Evolutionary conservation across 371 early-diverging fungal species (phyloP), one percentile per base, ranked within the genome.

Genomic region (Rhizopus arrhizus): DNA sequence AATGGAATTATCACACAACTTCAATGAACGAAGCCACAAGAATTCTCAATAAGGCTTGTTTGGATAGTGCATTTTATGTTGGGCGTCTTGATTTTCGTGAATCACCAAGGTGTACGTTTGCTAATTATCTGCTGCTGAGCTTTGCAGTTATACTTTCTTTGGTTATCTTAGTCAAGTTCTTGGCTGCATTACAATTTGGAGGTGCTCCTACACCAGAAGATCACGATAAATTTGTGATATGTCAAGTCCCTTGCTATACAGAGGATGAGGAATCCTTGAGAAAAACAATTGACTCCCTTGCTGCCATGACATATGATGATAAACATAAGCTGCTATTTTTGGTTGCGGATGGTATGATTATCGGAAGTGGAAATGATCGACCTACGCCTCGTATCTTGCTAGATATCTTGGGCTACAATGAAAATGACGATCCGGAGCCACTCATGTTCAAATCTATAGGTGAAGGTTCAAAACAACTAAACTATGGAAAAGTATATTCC

Each of bases 361-460:
- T 92, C 83, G 99, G 93, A 49, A 85, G 91, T 47, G 99, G 99
- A 60, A 98, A 99, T 73, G 98, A 97, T 60, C 85, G 90, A 38
- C 93, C 97, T 8, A 99, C 99, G 0, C 98, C 99, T 28, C 92
- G 96, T 59, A 96, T 99, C 62, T 94, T 98, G 13, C 78, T 97
- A 56, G 92, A 98, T 66, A 90, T 99, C 48, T 83, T 99, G 16
- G 96, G 96, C 6, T 90, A 96, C 28, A 91, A 93, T 69, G 87
- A 91, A 12, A 87, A 83, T 63, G 80, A 91, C 32, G 93, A 94
- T 53, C 95, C 98, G 5, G 94, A 94, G 65, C 91, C 98, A 0
- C 83, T 93, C 57, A 87, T 87, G 73, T 99, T 96, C 85, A 82
- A 95, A 62, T 91, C 98, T 3, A 82, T 98, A 41, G 96, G 95